phyloP scores from a whole-genome alignment of 2,329 filamentous ascomycete genomes.

The Cadophora luteo-olivacea region DNA sequence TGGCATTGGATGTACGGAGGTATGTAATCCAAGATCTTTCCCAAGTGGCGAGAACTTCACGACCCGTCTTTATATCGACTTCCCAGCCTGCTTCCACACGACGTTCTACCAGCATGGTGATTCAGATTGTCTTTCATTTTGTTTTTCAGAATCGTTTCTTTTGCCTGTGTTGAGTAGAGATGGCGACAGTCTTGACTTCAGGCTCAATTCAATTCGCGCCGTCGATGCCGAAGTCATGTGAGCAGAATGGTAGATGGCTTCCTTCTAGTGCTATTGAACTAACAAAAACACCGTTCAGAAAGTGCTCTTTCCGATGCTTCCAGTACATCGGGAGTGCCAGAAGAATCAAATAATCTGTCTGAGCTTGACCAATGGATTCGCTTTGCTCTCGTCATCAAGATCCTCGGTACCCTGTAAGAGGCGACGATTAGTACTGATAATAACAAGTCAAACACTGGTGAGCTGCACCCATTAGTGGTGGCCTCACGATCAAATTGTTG shows the following conservation, averaged over 20 bases:
- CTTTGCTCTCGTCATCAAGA: constrained; percentile 1
- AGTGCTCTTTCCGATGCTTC: not conserved
- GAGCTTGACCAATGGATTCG: not conserved
- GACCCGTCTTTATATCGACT: not conserved
- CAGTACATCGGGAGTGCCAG: not conserved
- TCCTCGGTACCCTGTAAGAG: not conserved
- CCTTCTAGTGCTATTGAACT: not conserved
- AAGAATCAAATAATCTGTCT: not conserved
- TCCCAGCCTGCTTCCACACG: no score
- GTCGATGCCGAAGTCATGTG: constrained; percentile 34
- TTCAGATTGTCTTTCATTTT: constrained; percentile 29
- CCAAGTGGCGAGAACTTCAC: constrained; percentile 7
- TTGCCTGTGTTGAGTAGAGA: constrained; percentile 31
- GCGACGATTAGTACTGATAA: not conserved
- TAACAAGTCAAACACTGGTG: not conserved
- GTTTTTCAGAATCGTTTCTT: constrained; percentile 17
- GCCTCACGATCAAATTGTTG: not conserved
- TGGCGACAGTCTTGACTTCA: constrained; percentile 18
- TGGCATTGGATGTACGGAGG: constrained; percentile 1
- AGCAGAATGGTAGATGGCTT: constrained; percentile 9
- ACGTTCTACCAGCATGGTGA: constrained; percentile 23
- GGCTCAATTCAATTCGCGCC: constrained; percentile 31
- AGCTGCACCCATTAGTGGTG: not conserved
- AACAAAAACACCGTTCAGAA: not conserved
- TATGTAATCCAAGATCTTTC: constrained; percentile 3